A percentile compares a stretch with the other conserved stretches of the same genome.
Conservation (phyloP, 225 moss, liverwort and hornwort species). For the Ulota crispa region DNA sequence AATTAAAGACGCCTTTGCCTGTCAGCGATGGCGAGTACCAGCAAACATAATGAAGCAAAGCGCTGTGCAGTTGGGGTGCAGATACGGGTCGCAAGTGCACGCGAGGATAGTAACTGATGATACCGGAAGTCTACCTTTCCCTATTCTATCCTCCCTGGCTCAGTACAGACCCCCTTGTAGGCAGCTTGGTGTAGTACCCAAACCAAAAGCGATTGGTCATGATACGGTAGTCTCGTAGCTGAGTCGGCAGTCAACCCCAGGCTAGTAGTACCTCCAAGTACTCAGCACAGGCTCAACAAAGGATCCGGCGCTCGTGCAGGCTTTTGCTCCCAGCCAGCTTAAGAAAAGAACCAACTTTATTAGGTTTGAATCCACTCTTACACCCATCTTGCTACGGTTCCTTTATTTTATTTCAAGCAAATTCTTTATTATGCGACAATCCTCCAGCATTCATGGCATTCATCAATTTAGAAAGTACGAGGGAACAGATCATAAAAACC, state of each 20-base stretch:
- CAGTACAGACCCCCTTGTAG: constrained; percentile 23
- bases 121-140: constrained; percentile 33
- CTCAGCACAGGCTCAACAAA: constrained; percentile 7
- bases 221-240: constrained; percentile 6
- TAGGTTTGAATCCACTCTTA: background rate
- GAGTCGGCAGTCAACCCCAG: constrained; percentile 43
- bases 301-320: constrained; percentile 24
- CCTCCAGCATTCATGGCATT: too few relatives aligned
- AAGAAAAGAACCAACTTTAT: background rate
- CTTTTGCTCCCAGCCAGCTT: constrained; percentile 13
- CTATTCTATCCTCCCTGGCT: constrained; percentile 19
- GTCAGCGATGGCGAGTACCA: constrained; percentile 26
- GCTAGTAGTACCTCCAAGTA: constrained; percentile 30
- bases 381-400: too few relatives aligned
- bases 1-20: constrained; percentile 1
- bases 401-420: too few relatives aligned
- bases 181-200: constrained; percentile 10
- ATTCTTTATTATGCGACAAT: too few relatives aligned
- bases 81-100: constrained; percentile 39
- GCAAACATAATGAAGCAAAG: constrained; percentile 31
- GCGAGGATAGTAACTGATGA: constrained; percentile 43
- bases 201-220: constrained; percentile 16
- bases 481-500: too few relatives aligned
- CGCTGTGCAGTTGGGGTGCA: constrained; percentile 22
- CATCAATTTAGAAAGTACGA: too few relatives aligned